Evolutionary conservation across 352 stramenopile species (phyloP).

Genomic region (Globisporangium nodosum): DNA sequence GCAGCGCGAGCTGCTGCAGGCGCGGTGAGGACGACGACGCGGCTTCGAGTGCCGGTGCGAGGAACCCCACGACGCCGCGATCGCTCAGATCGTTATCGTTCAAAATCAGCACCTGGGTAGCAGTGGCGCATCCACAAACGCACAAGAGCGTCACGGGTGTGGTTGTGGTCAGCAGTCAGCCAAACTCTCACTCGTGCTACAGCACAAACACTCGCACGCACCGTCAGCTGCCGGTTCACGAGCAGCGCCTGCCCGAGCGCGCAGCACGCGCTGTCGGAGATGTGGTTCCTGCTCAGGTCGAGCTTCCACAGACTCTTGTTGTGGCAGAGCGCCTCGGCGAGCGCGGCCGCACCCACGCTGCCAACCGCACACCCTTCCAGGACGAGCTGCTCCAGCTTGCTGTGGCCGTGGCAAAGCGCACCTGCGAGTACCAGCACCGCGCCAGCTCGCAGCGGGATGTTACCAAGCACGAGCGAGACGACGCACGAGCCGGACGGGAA

Average conservation of each 20-base stretch:
- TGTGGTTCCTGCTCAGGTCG: conserved; percentile 62
- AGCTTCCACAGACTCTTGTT: conserved; percentile 64
- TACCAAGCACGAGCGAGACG: conserved; percentile 58
- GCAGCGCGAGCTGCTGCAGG: conserved; percentile 51
- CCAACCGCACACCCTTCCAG: conserved; percentile 58
- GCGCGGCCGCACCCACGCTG: conserved; percentile 34
- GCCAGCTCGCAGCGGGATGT: conserved; percentile 28
- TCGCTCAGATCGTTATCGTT: conserved; percentile 53
- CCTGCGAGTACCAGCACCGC: conserved; percentile 42
- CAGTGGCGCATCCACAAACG: not conserved
- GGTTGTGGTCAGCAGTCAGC: not conserved
- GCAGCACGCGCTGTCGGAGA: conserved; percentile 44
- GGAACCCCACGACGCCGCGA: conserved; percentile 35
- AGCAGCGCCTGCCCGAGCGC: conserved; percentile 33
- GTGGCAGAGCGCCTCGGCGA: conserved; percentile 42
- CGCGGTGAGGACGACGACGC: conserved; percentile 10
- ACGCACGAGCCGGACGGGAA: conserved; percentile 26
- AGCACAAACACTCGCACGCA: conserved; percentile 2
- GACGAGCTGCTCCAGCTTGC: conserved; percentile 63
- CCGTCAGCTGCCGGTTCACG: conserved; percentile 24
- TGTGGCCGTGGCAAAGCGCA: conserved; percentile 35
- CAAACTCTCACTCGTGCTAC: no score
- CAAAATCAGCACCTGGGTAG: conserved; percentile 34
- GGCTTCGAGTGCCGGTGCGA: conserved; percentile 40
- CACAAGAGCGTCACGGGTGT: not conserved